These are phyloP conservation scores for Pharus latifolius DNA, from an alignment of 176 grass and related monocot species.

Conservation along the genomic window DNA sequence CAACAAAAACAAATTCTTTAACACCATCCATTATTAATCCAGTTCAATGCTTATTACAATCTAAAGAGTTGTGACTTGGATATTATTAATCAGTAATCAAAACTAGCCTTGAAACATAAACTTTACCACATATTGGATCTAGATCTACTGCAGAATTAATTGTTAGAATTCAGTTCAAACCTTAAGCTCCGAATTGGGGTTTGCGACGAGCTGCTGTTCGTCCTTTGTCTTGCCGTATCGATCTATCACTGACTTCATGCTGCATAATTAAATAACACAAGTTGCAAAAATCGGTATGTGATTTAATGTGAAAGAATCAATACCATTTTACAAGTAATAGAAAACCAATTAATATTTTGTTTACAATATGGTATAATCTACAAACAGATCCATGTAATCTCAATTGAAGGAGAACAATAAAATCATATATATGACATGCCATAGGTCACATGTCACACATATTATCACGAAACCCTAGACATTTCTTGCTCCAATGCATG, in stretches of 20 bases:
- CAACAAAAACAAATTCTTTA: no score
- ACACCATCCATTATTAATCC: no score
- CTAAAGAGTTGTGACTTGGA: no score
- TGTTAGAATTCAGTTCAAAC: background rate
- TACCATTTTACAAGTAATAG: background rate
- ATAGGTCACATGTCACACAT: background rate
- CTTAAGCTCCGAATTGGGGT: slow-evolving; percentile 50
- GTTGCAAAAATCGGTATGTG: background rate
- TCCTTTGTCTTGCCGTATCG: slow-evolving; percentile 44
- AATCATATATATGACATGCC: background rate
- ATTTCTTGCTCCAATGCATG: slow-evolving; percentile 3
- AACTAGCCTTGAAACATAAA: no score
- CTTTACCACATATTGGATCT: no score
- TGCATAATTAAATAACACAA: slow-evolving; percentile 9
- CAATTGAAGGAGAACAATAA: background rate
- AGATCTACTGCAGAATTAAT: background rate
- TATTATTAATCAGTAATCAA: no score
- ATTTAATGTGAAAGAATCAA: background rate
- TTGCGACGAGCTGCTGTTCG: slow-evolving; percentile 26
- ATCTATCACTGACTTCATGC: slow-evolving; percentile 64
- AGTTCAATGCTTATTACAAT: no score
- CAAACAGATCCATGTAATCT: background rate
- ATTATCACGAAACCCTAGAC: slow-evolving; percentile 17
- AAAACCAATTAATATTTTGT: background rate
- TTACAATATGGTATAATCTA: no score